Evolutionary conservation across 2,329 filamentous ascomycete genomes (phyloP).

Genomic region (Hypoxylon sp.): DNA sequence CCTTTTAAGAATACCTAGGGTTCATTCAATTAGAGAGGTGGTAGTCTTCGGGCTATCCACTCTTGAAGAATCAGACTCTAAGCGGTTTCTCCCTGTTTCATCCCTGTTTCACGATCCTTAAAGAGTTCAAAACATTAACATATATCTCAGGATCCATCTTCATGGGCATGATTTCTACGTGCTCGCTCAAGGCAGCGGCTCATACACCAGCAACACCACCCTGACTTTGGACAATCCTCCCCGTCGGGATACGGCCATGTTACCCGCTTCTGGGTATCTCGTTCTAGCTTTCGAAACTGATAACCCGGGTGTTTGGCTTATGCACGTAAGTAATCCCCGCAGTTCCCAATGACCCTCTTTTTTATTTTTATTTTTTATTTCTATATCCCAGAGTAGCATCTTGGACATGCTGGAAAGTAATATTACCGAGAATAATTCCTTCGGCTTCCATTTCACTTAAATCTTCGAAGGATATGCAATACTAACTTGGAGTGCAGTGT

Average conservation of each 20-base stretch:
- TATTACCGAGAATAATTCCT: background rate
- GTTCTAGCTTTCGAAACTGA: constrained; percentile 64
- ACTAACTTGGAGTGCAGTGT: constrained; percentile 49
- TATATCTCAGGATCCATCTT: constrained; percentile 56
- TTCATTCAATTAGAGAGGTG: too few relatives aligned
- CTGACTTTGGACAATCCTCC: constrained; percentile 60
- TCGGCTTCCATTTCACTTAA: background rate
- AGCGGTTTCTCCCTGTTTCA: too few relatives aligned
- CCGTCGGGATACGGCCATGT: constrained; percentile 62
- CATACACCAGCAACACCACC: constrained; percentile 49
- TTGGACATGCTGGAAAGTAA: background rate
- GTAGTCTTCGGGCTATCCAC: too few relatives aligned
- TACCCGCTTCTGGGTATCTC: constrained; percentile 61
- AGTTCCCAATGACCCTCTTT: background rate
- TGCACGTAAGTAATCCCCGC: constrained; percentile 47
- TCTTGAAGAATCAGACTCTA: too few relatives aligned
- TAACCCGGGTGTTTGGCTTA: constrained; percentile 65
- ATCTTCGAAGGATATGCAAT: background rate
- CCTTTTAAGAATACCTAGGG: too few relatives aligned
- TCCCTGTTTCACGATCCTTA: background rate
- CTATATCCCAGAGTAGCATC: background rate
- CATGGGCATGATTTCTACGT: constrained; percentile 61
- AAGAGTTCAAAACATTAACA: constrained; percentile 10
- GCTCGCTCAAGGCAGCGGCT: constrained; percentile 52
- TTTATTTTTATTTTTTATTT: too few relatives aligned